These are phyloP conservation scores for Pestalotiopsis fici DNA, from an alignment of 2,329 filamentous ascomycete genomes.

Conservation along the genomic window DNA sequence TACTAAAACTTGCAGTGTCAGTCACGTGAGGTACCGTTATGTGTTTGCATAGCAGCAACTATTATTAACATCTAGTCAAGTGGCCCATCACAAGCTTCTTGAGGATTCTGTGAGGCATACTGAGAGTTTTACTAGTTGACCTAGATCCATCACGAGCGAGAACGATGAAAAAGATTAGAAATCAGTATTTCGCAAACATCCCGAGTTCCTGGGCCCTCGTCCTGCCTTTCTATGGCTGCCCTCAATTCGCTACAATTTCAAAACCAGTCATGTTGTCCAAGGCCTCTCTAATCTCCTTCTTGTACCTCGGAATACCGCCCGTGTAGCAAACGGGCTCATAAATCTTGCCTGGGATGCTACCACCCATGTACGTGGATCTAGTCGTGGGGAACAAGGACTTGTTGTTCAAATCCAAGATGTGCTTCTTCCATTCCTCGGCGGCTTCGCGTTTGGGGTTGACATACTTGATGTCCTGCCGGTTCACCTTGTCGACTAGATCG, in stretches of 20 bases:
- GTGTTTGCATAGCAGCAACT: too few species aligned
- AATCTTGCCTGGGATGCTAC: conserved; percentile 53
- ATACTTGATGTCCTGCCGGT: conserved; percentile 44
- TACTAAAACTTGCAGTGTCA: too few species aligned
- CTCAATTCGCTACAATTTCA: neutral
- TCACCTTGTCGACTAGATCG: conserved; percentile 50
- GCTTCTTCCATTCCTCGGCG: conserved; percentile 48
- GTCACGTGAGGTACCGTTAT: too few species aligned
- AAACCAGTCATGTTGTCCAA: conserved; percentile 8
- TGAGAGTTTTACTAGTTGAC: too few species aligned
- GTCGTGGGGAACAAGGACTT: conserved; percentile 48
- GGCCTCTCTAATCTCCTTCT: conserved; percentile 3
- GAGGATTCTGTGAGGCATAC: too few species aligned
- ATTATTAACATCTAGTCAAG: too few species aligned
- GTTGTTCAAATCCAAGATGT: conserved; percentile 47
- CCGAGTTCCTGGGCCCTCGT: neutral
- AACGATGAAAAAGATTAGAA: too few species aligned
- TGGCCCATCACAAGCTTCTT: too few species aligned
- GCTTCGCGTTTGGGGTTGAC: conserved; percentile 50
- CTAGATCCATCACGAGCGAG: too few species aligned
- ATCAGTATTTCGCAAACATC: too few species aligned
- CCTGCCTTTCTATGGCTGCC: neutral
- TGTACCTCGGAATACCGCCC: conserved; percentile 39
- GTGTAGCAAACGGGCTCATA: conserved; percentile 52
- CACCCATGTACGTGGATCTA: conserved; percentile 57